phyloP scores from a whole-genome alignment of 2,329 filamentous ascomycete species.

The Botrytis sinoallii region DNA sequence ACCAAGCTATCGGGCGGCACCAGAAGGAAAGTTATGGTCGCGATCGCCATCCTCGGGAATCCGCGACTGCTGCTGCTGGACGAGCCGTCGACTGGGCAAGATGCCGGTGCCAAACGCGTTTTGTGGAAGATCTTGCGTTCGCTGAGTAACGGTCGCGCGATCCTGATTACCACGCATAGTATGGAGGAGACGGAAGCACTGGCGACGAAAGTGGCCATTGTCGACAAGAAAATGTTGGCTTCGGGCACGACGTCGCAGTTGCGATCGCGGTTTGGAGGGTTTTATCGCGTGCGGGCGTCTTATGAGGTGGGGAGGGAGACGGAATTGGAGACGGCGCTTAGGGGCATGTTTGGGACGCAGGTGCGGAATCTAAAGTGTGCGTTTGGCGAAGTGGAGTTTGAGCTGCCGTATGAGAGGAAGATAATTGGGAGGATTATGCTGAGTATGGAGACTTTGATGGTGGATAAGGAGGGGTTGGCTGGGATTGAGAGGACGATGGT shows the following conservation, averaged over 20 bases:
- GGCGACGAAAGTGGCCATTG: constrained; percentile 36
- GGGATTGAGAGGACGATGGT: neutral
- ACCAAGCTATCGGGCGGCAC: constrained; percentile 37
- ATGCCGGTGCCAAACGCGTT: constrained; percentile 39
- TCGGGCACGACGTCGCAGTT: neutral
- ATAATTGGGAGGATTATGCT: neutral
- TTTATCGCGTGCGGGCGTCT: neutral
- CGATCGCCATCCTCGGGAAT: constrained; percentile 37
- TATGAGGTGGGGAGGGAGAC: neutral
- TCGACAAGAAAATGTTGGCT: constrained; percentile 25
- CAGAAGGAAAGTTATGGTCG: constrained; percentile 37
- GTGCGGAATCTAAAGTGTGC: neutral
- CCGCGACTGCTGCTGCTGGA: constrained; percentile 37
- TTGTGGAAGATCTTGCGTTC: constrained; percentile 38
- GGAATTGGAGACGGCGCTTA: neutral
- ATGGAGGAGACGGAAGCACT: constrained; percentile 37
- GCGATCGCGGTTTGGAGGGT: neutral
- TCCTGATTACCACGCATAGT: constrained; percentile 40
- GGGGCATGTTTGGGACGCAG: neutral
- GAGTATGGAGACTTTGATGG: neutral
- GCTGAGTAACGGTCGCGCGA: constrained; percentile 34
- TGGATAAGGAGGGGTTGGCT: neutral
- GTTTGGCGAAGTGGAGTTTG: neutral
- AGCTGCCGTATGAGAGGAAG: neutral
- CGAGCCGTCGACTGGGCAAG: constrained; percentile 38